phyloP scores from a whole-genome alignment of 2,329 filamentous ascomycete genomes.

The Aspergillus ustus region DNA sequence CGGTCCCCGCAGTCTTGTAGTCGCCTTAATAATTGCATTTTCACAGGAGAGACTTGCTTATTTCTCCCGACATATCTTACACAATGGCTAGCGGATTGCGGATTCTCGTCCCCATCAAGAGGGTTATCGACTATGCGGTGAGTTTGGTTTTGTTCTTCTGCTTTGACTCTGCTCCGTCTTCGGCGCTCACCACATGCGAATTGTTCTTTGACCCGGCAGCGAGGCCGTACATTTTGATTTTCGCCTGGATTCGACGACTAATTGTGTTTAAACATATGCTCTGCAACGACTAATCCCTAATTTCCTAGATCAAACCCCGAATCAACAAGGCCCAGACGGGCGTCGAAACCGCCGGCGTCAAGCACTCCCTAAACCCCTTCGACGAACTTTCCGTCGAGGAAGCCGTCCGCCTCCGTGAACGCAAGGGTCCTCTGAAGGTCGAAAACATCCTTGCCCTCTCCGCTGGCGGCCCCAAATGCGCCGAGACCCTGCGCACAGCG shows the following conservation, averaged over 20 bases:
- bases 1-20: constrained; percentile 1
- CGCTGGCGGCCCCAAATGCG: constrained; percentile 84
- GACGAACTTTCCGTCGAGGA: constrained; percentile 98
- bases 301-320: constrained; percentile 66
- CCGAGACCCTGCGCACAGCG: constrained; percentile 88
- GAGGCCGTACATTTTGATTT: neutral
- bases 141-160: constrained; percentile 37
- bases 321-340: constrained; percentile 77
- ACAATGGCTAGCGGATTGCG: constrained; percentile 59
- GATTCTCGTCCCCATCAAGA: constrained; percentile 80
- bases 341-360: constrained; percentile 89
- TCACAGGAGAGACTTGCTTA: neutral
- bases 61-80: constrained; percentile 13
- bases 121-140: constrained; percentile 87
- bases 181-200: constrained; percentile 14
- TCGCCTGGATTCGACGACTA: neutral
- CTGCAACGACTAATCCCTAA: neutral
- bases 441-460: constrained; percentile 90
- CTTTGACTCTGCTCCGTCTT: constrained; percentile 24
- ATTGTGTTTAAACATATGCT: neutral
- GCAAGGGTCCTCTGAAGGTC: constrained; percentile 73
- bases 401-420: constrained; percentile 90
- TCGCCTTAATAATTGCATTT: neutral
- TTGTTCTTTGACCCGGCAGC: neutral
- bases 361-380: constrained; percentile 99